Evolutionary conservation across 495 filamentous ascomycete genomes (phyloP).

Genomic region (Penicilliopsis zonata): DNA sequence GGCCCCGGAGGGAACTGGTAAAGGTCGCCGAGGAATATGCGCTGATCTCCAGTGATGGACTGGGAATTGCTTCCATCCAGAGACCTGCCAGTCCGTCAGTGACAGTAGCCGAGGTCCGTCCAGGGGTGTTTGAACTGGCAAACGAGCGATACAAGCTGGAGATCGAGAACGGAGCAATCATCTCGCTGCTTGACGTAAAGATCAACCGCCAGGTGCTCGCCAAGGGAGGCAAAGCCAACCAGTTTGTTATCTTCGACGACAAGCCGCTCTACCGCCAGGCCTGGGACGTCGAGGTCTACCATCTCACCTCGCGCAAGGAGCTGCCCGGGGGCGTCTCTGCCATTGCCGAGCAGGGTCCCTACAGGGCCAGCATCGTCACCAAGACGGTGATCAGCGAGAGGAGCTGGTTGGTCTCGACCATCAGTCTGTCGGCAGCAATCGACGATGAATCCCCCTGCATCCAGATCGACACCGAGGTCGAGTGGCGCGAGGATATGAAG

Average conservation of each 20-base stretch:
- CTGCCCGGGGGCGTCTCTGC: slow-evolving; percentile 49
- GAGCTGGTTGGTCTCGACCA: slow-evolving; percentile 76
- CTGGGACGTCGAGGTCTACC: slow-evolving; percentile 97
- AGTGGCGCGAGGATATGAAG: slow-evolving; percentile 92
- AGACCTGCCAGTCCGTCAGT: slow-evolving; percentile 43
- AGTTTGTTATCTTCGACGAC: slow-evolving; percentile 93
- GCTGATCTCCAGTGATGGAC: slow-evolving; percentile 22
- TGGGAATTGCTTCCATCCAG: too few relatives aligned
- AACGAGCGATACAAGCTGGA: slow-evolving; percentile 63
- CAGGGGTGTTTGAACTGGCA: slow-evolving; percentile 64
- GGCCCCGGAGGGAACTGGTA: slow-evolving; percentile 64
- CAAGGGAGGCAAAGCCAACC: slow-evolving; percentile 73
- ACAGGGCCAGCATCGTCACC: slow-evolving; percentile 68
- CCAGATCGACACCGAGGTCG: slow-evolving; percentile 70
- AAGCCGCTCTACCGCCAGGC: slow-evolving; percentile 98
- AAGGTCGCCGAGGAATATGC: slow-evolving; percentile 34
- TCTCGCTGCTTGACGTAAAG: slow-evolving; percentile 63
- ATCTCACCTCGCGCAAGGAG: slow-evolving; percentile 74
- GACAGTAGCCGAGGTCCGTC: slow-evolving; percentile 47
- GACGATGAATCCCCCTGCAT: slow-evolving; percentile 55
- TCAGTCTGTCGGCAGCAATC: slow-evolving; percentile 61
- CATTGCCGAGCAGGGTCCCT: slow-evolving; percentile 54
- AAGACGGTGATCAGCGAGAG: slow-evolving; percentile 76
- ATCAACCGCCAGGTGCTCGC: slow-evolving; percentile 66
- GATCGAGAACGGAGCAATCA: slow-evolving; percentile 64